Base-by-base conservation (phyloP, 2,329 filamentous ascomycete genomes). In the Sporothrix schenckii region DNA sequence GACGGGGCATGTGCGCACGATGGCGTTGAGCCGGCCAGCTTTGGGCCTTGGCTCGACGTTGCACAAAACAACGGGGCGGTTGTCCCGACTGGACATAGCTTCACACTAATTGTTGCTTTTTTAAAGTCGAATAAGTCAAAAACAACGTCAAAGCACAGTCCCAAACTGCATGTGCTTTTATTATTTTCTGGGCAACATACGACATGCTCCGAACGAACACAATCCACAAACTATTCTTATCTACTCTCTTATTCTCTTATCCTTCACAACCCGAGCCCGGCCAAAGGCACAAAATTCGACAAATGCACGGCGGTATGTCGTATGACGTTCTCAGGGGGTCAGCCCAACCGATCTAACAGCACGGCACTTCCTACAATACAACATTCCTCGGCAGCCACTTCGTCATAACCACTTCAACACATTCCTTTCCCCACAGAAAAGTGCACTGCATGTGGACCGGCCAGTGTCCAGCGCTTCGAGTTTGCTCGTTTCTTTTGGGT, bases 381-480 rank as follows among this genome's bases (percentile, higher is more conserved):
- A 44, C 34, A 34, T 44, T 39, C 30, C 56, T 44, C 56, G 34
- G 56, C 56, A 61, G 56, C 56, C 56, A 41, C 56, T 16, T 19
- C 56, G 56, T 61, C 56, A 44, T 44, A 63, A 19, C 58, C 65
- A 24, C 56, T 61, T 44, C 24, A 14, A n/a, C 50, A 10, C 63
- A 66, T 66, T 66, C 63, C 63, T 66, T 53, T 66, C 65, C 63
- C 65, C 65, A 66, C 65, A 66, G n/a, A 58, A 34, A 58, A 10
- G 30, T n/a, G n/a, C 16, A 58, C 16, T 5, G 14, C 16, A 30
- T 34, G 30, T 34, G 53, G 53, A 34, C 9, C 53, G 27, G 34
- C 5, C 34, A 34, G 34, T 9, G 19, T 30, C 27, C 27, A 34
- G 9, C 41, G 11, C 7, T 44, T 16, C 10, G 3, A 44, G 53